Evolutionary conservation across 495 filamentous ascomycete genomes (phyloP).

Genomic region (Aspergillus panamensis): DNA sequence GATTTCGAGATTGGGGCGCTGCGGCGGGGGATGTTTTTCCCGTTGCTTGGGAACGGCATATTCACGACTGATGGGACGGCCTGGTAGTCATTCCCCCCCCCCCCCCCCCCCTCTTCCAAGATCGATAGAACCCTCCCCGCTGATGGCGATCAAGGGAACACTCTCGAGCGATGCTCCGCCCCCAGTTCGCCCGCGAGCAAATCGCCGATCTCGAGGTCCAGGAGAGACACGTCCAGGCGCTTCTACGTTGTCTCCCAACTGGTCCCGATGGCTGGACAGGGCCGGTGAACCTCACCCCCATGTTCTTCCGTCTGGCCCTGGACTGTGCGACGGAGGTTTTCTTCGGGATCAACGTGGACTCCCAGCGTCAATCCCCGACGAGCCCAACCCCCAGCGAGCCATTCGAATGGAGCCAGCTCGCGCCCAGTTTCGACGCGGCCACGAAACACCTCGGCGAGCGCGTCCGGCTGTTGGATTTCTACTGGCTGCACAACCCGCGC

Average conservation of each 20-base stretch:
- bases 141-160: constrained; percentile 11
- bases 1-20: constrained; percentile 44
- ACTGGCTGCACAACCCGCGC: background rate
- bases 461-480: background rate
- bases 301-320: constrained; percentile 52
- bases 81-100: constrained; percentile 42
- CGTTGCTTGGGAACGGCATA: constrained; percentile 51
- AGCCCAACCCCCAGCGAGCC: too few species aligned
- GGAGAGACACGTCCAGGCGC: constrained; percentile 45
- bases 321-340: constrained; percentile 59
- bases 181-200: constrained; percentile 34
- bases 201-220: constrained; percentile 33
- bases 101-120: background rate
- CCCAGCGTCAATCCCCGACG: constrained; percentile 28
- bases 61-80: constrained; percentile 59
- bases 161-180: constrained; percentile 43
- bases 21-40: constrained; percentile 27
- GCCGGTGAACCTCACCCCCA: constrained; percentile 47
- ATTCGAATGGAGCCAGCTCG: background rate
- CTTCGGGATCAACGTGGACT: constrained; percentile 30
- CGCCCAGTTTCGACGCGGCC: constrained; percentile 20
- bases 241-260: constrained; percentile 33
- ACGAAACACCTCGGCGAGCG: background rate
- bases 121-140: constrained; percentile 6
- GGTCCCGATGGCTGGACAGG: constrained; percentile 21